Percentiles rank a stretch among this genome's conserved stretches.
These are phyloP conservation scores for Capronia coronata DNA, from an alignment of 2,329 filamentous ascomycete species.

Conservation along the genomic window DNA sequence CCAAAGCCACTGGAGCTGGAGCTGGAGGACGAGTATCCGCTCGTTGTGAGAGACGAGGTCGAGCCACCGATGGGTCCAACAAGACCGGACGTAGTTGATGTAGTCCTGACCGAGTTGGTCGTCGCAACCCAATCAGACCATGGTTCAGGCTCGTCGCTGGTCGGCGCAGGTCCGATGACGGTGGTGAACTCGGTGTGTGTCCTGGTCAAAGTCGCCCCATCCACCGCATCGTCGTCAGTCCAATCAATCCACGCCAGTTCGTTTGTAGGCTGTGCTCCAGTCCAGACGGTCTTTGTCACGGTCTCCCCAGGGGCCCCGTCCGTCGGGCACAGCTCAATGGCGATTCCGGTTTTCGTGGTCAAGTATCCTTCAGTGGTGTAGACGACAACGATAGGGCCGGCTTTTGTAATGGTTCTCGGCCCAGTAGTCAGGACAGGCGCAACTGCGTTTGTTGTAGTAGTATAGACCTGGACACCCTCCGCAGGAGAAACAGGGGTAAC, in stretches of 20 bases:
- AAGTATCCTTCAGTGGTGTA: constrained; percentile 20
- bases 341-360: constrained; percentile 19
- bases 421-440: no score
- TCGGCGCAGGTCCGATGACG: constrained; percentile 11
- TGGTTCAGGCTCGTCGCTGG: not conserved
- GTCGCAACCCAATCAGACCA: constrained; percentile 1
- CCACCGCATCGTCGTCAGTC: constrained; percentile 4
- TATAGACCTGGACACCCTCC: not conserved
- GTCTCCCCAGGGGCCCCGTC: constrained; percentile 1
- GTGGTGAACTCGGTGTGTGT: constrained; percentile 14
- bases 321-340: constrained; percentile 12
- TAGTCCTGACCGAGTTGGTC: constrained; percentile 16
- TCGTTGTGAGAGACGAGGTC: not conserved
- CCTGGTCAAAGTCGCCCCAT: constrained; percentile 13
- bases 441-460: no score
- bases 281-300: constrained; percentile 19
- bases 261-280: constrained; percentile 13
- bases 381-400: constrained; percentile 47
- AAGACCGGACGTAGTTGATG: constrained; percentile 29
- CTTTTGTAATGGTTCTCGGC: constrained; percentile 13
- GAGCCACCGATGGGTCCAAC: constrained; percentile 8
- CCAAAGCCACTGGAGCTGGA: constrained; percentile 3
- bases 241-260: constrained; percentile 18
- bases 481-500: constrained; percentile 6
- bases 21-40: constrained; percentile 4